Evolutionary conservation across 352 stramenopile genomes (phyloP), one percentile per base, ranked within the genome.

Genomic region (Globisporangium parvum): DNA sequence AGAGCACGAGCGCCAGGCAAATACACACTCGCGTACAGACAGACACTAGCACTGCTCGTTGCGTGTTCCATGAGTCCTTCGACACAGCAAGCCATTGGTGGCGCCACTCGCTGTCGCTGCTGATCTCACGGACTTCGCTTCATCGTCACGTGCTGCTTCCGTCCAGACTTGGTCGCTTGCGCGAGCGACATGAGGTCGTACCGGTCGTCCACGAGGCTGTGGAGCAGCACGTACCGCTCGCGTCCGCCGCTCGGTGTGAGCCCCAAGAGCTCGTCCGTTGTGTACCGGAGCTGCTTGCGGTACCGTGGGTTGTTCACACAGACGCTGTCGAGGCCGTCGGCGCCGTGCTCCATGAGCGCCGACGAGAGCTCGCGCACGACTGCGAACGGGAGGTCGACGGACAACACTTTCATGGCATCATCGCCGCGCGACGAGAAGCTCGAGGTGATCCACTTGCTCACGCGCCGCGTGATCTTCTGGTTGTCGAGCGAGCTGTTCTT

Each of bases 131-230:
- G 49, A 18, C 51, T 54, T 0, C 57, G 50, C 45, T 63, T 63
- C 37, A 57, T 53, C 5, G 51, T 39, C 18, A 42, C 26, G 35
- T 57, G 47, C 11, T 58, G 45, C 44, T 80, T 82, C 21, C 69
- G 67, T 12, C 57, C 46, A 39, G 62, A 70, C 48, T 75, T 85
- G 41, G 63, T 69, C 11, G 78, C 67, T 31, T 78, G 68, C 9
- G 68, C 63, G 42, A 94, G 75, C 10, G 83, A 95, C 70, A 95
- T 87, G 62, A 95, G 73, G 51, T 95, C 85, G 59, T 95, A 95
- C 8, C 85, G 79, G 56, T 95, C 83, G 53, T 95, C 85, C 35
- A 88, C 74, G 54, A 89, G 71, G 20, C 81, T 93, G 59, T 95
- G 83, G 24, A 95, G 63, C 26, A 95, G 57, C 42, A 95, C 58